phyloP scores from a whole-genome alignment of 148 eudicot genomes.

The Fagopyrum esculentum region DNA sequence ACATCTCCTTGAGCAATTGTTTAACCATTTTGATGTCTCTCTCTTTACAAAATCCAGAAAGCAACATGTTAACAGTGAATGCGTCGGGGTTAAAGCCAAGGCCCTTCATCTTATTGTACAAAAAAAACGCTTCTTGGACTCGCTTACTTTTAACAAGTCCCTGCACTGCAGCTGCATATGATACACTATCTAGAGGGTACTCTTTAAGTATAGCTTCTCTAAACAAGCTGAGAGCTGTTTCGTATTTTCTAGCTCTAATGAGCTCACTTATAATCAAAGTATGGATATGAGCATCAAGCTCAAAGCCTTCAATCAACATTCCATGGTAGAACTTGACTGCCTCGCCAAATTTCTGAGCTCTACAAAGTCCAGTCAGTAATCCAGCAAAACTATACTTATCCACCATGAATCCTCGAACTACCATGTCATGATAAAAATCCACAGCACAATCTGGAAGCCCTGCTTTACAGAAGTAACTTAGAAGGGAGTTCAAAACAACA shows the following conservation, averaged over 20 bases:
- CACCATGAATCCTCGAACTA: constrained; percentile 27
- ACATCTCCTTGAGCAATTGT: constrained; percentile 33
- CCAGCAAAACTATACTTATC: constrained; percentile 47
- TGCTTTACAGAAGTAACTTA: constrained; percentile 46
- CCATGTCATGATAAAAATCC: constrained; percentile 38
- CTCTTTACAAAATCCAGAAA: constrained; percentile 34
- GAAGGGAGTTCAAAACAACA: constrained; percentile 34
- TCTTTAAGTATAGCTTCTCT: constrained; percentile 24
- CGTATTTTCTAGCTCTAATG: constrained; percentile 27
- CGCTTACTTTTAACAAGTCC: constrained; percentile 35
- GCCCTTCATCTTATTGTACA: constrained; percentile 42
- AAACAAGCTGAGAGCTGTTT: constrained; percentile 30
- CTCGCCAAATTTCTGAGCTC: constrained; percentile 22
- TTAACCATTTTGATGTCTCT: constrained; percentile 27
- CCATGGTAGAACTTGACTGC: constrained; percentile 39
- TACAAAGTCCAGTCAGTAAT: constrained; percentile 33
- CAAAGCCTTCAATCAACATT: constrained; percentile 20
- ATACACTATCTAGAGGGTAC: constrained; percentile 36
- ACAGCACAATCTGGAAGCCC: constrained; percentile 39
- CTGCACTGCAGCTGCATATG: constrained; percentile 32
- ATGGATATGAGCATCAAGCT: constrained; percentile 39
- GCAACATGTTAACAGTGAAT: constrained; percentile 26
- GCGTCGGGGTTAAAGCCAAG: constrained; percentile 31
- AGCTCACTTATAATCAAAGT: constrained; percentile 32
- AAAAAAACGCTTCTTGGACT: constrained; percentile 30